These are phyloP conservation scores for Pseudogymnoascus sp. DNA, from an alignment of 2,329 filamentous ascomycete genomes.

Conservation along the genomic window DNA sequence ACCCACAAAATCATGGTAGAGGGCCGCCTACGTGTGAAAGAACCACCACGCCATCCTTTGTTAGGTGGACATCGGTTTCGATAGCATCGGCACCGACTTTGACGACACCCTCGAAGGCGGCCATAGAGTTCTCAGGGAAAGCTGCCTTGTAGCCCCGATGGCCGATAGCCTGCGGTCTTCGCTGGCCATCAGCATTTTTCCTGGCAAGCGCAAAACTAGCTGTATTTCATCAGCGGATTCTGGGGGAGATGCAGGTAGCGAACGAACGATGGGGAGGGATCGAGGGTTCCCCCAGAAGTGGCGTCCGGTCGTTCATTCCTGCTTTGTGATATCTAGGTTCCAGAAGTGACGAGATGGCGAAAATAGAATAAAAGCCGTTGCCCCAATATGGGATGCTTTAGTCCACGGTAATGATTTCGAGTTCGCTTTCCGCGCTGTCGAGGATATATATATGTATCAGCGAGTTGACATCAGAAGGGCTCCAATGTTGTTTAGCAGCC, in stretches of 20 bases:
- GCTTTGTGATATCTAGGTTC: not conserved
- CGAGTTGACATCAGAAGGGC: not conserved
- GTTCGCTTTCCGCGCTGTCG: not conserved
- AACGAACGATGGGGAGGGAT: not conserved
- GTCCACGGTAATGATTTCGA: not conserved
- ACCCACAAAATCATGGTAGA: not conserved
- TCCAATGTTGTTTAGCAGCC: not conserved
- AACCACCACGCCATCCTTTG: constrained; percentile 75
- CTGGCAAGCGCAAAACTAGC: constrained; percentile 23
- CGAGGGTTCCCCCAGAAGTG: not conserved
- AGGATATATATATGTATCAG: not conserved
- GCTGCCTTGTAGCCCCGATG: constrained; percentile 72
- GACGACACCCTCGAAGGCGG: constrained; percentile 67
- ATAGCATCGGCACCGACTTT: constrained; percentile 69
- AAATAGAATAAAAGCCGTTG: not conserved
- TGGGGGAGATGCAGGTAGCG: not conserved
- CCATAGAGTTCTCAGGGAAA: constrained; percentile 81
- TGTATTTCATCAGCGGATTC: constrained; percentile 14
- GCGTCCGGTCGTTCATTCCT: not conserved
- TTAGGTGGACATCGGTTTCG: constrained; percentile 82
- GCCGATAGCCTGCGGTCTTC: constrained; percentile 64
- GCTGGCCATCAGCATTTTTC: constrained; percentile 19
- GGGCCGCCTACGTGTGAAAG: constrained; percentile 59
- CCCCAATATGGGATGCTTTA: not conserved
- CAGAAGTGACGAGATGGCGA: not conserved